Evolutionary conservation across 306 rosid genomes (phyloP), one percentile per base, ranked within the genome.

Genomic region (Aeschynomene evenia): DNA sequence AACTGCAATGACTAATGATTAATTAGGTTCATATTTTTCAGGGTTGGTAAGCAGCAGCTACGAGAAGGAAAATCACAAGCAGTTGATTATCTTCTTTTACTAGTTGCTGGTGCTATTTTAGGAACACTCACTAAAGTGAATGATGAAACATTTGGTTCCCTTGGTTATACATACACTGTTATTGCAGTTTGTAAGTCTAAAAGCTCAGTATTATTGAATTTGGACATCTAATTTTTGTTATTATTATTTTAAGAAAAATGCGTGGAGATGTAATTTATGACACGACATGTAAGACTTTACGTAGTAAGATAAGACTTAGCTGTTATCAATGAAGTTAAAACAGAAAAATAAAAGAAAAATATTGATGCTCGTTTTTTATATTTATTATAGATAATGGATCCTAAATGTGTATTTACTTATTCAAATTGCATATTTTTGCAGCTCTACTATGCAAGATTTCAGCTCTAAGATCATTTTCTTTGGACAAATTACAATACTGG

Each of bases 391-490:
- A 14, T 57, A 18, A 23, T 29, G 43, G 49, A 24, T 51, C 57
- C 10, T 24, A 19, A 21, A 20, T 40, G 8, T 24, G 45, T 33
- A 15, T 69, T 61, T 37, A 31, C 51, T 59, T 43, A 67, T 48
- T 70, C 14, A 56, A 61, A 37, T 50, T 59, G 24, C 29, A 51
- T 55, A 34, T 66, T 76, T 81, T 34, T 81, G 71, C 96, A 92
- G 98, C 96, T 75, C 86, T 92, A 78, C 87, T 92, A 14, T 72
- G 86, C 90, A 92, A 82, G 91, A 92, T 92, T 72, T 55, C 96
- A 28, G 96, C 98, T 80, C 85, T 90, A 40, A 88, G 98, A 77
- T 71, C 96, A 12, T 92, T 89, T 85, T 73, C 91, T 64, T 24
- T 86, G 74, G 98, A 92, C 72, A 92, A 88, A 69, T 74, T 92